These are phyloP conservation scores for Bonnemaisonia californica DNA, from an alignment of 31 red algal species.

Conservation along the genomic window DNA sequence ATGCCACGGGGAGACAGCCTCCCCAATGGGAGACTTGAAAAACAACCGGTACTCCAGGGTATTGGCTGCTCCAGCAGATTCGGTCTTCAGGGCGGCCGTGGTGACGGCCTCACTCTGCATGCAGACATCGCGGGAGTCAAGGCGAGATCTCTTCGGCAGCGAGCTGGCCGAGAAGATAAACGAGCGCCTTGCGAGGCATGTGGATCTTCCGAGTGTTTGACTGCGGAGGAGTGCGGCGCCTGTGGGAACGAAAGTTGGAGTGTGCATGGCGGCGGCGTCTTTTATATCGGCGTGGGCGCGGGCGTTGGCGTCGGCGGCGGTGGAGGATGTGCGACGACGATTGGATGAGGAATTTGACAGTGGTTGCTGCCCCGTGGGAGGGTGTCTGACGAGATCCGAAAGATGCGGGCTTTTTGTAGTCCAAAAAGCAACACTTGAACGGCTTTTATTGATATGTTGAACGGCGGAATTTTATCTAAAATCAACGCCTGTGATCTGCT, in stretches of 20 bases:
- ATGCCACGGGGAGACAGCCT: slow-evolving; percentile 92
- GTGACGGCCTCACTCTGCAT: slow-evolving; percentile 1
- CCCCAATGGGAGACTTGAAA: slow-evolving; percentile 15
- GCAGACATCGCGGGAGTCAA: neutral
- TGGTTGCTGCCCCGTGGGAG: too few species aligned
- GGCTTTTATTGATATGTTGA: too few species aligned
- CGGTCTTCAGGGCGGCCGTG: slow-evolving; percentile 8
- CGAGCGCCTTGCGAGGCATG: neutral
- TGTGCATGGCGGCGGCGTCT: neutral
- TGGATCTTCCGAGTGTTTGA: neutral
- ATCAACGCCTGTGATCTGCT: too few species aligned
- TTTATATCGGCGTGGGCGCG: too few species aligned
- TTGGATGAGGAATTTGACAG: too few species aligned
- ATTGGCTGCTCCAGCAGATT: slow-evolving; percentile 9
- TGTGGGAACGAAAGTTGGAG: neutral
- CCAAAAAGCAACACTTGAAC: too few species aligned
- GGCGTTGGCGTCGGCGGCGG: too few species aligned
- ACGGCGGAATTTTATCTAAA: too few species aligned
- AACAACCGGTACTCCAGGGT: slow-evolving; percentile 58
- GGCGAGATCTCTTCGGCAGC: neutral
- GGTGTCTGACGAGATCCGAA: too few species aligned
- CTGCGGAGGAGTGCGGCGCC: neutral
- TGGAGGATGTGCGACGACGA: too few species aligned
- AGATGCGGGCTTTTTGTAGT: too few species aligned
- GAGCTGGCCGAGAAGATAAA: neutral